These are phyloP conservation scores for Vinca minor DNA, from an alignment of 257 asterid species.

Conservation along the genomic window DNA sequence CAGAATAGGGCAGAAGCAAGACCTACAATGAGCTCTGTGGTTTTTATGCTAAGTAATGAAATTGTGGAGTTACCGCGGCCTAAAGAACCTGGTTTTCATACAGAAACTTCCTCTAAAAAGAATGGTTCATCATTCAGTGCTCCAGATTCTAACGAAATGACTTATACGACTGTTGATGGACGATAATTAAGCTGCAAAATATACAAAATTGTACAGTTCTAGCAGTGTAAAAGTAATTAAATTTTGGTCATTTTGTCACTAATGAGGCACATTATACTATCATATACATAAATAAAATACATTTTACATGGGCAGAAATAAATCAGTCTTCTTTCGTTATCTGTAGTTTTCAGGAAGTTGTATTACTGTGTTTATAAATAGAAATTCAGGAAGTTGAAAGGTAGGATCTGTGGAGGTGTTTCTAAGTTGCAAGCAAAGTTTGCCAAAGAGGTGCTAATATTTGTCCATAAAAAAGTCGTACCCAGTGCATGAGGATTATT, in stretches of 20 bases:
- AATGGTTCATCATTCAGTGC: slow-evolving; percentile 1
- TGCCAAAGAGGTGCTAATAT: neutral
- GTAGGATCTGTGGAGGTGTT: neutral
- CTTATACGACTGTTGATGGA: slow-evolving; percentile 4
- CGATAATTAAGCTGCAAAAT: neutral
- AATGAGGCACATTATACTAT: neutral
- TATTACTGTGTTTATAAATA: neutral
- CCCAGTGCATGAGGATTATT: no score
- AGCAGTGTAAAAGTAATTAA: neutral
- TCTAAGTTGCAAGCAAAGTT: neutral
- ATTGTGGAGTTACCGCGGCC: slow-evolving; percentile 12
- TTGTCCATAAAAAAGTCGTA: no score
- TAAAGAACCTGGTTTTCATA: slow-evolving; percentile 10
- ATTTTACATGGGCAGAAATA: neutral
- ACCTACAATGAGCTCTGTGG: slow-evolving; percentile 39
- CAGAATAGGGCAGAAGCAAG: slow-evolving; percentile 43
- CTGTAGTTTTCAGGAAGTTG: neutral
- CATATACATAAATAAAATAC: neutral
- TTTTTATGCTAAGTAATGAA: slow-evolving; percentile 25
- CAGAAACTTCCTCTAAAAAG: slow-evolving; percentile 1
- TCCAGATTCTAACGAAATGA: neutral
- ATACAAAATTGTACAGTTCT: neutral
- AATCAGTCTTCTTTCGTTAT: neutral
- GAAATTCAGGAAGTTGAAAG: neutral
- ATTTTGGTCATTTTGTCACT: neutral